A percentile compares a stretch with the other conserved stretches of the same genome.
phyloP scores from a whole-genome alignment of 345 rosid species.

The Pseudoturritis turrita region DNA sequence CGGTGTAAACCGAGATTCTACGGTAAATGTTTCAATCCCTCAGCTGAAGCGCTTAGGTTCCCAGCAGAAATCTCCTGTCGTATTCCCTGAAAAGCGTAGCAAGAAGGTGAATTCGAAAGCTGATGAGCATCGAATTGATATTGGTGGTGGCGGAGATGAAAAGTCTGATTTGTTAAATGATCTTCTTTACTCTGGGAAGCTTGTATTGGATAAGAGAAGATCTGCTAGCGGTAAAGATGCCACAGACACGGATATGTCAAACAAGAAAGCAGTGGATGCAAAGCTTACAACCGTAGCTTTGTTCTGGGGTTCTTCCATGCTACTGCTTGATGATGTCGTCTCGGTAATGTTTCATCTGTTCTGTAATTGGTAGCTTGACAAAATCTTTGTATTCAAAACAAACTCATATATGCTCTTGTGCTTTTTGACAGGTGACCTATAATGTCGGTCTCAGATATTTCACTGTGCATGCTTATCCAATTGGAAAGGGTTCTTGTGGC shows the following conservation, averaged over 20 bases:
- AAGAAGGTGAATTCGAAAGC: constrained; percentile 48
- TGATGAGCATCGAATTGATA: constrained; percentile 58
- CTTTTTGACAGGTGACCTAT: constrained; percentile 58
- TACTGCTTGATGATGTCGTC: constrained; percentile 57
- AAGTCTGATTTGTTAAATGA: constrained; percentile 69
- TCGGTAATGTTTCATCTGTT: constrained; percentile 43
- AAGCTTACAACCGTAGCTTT: constrained; percentile 72
- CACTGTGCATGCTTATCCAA: constrained; percentile 74
- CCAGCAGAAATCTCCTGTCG: constrained; percentile 64
- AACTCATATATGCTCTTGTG: not conserved
- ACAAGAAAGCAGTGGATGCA: constrained; percentile 48
- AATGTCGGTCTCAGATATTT: constrained; percentile 68
- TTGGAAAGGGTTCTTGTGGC: constrained; percentile 53
- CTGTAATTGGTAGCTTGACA: not conserved
- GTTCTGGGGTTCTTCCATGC: constrained; percentile 62
- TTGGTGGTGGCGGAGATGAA: constrained; percentile 59
- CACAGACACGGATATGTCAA: not conserved
- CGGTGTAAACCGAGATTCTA: constrained; percentile 10
- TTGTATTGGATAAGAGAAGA: constrained; percentile 58
- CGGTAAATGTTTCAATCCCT: not conserved
- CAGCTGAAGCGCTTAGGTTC: constrained; percentile 52
- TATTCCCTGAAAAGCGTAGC: constrained; percentile 73
- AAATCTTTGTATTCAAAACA: no score
- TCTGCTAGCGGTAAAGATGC: constrained; percentile 21
- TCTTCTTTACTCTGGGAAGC: constrained; percentile 59